Conservation (phyloP, 768 basidiomycete genomes). For the Hirschioporus abietinus region DNA sequence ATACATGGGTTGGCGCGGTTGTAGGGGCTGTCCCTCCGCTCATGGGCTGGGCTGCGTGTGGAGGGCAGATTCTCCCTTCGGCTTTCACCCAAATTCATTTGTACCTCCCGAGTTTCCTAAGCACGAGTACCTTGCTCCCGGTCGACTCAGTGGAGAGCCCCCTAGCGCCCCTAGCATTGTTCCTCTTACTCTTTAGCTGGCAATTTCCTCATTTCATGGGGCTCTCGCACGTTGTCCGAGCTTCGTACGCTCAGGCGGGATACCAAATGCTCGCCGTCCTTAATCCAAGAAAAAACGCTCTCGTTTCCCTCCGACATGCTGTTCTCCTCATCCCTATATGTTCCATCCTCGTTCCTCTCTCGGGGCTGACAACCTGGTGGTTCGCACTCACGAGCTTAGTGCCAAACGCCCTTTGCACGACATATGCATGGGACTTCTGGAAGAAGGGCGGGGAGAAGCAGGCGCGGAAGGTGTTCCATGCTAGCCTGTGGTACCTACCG, state of each 20-base stretch:
- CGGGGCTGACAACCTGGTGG: constrained; percentile 88
- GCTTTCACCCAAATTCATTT: constrained; percentile 49
- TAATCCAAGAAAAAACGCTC: constrained; percentile 70
- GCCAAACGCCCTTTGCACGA: constrained; percentile 67
- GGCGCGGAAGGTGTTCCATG: constrained; percentile 73
- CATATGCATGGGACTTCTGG: constrained; percentile 75
- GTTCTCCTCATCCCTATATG: constrained; percentile 72
- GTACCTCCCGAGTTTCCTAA: constrained; percentile 59
- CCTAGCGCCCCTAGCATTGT: constrained; percentile 73
- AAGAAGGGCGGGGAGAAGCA: constrained; percentile 64
- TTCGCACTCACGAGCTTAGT: constrained; percentile 75
- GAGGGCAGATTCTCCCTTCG: constrained; percentile 69
- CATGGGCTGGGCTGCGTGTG: constrained; percentile 98
- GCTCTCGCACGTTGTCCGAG: constrained; percentile 81
- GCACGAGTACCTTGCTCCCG: constrained; percentile 18
- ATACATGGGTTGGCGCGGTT: constrained; percentile 93
- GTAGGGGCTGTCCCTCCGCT: constrained; percentile 92
- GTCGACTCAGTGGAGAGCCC: constrained; percentile 56
- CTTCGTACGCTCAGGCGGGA: constrained; percentile 87
- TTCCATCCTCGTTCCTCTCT: constrained; percentile 75
- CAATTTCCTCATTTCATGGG: constrained; percentile 99
- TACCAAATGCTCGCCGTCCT: constrained; percentile 90
- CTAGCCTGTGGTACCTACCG: constrained; percentile 87
- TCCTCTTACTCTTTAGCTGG: constrained; percentile 89
- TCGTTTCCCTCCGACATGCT: constrained; percentile 82